These are phyloP conservation scores for Cinchona pubescens DNA, from an alignment of 257 asterid genomes.

Conservation along the genomic window DNA sequence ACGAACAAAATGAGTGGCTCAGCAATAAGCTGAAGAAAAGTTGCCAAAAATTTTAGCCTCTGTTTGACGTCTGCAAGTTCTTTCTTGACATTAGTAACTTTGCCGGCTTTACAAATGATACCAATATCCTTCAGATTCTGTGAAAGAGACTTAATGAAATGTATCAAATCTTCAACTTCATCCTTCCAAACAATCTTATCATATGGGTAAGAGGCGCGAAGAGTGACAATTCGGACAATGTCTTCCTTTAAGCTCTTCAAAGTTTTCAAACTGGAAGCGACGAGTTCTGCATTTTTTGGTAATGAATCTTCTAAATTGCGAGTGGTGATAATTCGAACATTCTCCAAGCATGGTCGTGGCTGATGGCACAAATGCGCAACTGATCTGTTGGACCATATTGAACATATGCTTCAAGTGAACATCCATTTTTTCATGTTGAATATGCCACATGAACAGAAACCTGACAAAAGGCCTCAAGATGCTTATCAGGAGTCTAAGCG, in stretches of 20 bases:
- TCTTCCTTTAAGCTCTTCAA: neutral
- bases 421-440: too few species aligned
- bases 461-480: neutral
- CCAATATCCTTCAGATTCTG: neutral
- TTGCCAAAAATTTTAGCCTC: neutral
- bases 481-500: neutral
- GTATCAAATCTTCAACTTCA: neutral
- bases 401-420: neutral
- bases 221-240: neutral
- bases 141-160: neutral
- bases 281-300: neutral
- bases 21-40: neutral
- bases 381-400: neutral
- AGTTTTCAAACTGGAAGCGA: neutral
- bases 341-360: neutral
- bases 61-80: neutral
- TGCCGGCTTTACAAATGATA: neutral
- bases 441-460: neutral
- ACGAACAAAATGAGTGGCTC: too few species aligned
- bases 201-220: neutral
- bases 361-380: neutral
- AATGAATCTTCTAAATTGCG: too few species aligned
- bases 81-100: neutral
- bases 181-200: neutral
- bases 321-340: too few species aligned